phyloP scores from a whole-genome alignment of 192 early-diverging fungal species.

The Entomortierella lignicola region DNA sequence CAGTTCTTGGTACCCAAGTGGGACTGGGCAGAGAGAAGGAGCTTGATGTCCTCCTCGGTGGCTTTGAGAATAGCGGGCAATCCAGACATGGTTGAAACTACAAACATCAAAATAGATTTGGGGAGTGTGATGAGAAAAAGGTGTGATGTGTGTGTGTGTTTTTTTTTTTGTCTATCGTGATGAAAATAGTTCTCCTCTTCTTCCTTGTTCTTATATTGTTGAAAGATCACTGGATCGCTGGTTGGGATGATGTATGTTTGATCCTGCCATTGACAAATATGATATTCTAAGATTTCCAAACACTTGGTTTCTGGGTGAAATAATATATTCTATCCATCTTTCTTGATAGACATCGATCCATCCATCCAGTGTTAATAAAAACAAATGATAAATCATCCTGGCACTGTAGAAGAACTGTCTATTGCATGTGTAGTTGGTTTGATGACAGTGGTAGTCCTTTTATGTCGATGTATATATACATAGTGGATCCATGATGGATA shows the following conservation, averaged over 20 bases:
- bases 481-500: neutral
- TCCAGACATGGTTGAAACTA: conserved; percentile 59
- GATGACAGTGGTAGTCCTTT: too few relatives aligned
- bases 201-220: too few relatives aligned
- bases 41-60: conserved; percentile 94
- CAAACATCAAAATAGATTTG: neutral
- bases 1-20: conserved; percentile 99
- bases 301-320: neutral
- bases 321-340: neutral
- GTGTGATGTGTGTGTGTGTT: too few relatives aligned
- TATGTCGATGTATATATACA: too few relatives aligned
- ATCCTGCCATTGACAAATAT: too few relatives aligned
- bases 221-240: too few relatives aligned
- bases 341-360: conserved; percentile 1
- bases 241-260: too few relatives aligned
- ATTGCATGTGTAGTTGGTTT: too few relatives aligned
- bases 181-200: too few relatives aligned
- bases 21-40: conserved; percentile 94
- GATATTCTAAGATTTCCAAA: too few relatives aligned
- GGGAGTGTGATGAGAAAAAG: neutral
- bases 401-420: neutral
- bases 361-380: conserved; percentile 1
- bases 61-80: conserved; percentile 65
- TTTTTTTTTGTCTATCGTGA: too few relatives aligned
- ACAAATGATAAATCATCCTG: neutral